Percentiles rank a stretch among this genome's conserved stretches.
These are phyloP conservation scores for Alternaria alternata DNA, from an alignment of 2,329 filamentous ascomycete genomes.

Conservation along the genomic window DNA sequence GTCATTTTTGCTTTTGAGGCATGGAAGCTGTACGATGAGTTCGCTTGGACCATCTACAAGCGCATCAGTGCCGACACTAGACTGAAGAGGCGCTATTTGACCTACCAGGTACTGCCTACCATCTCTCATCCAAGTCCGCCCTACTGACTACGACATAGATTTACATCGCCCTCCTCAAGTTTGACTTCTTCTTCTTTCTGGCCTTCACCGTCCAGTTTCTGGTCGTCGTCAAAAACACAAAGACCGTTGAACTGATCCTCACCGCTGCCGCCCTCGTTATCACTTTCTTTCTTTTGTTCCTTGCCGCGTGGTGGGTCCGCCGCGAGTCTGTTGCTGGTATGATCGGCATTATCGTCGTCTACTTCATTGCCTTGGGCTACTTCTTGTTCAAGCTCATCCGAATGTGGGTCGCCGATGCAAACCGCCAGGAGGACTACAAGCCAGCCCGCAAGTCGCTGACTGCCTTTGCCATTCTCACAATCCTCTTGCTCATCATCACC, in stretches of 20 bases:
- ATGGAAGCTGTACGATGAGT: slow-evolving; percentile 98
- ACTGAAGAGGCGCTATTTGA: slow-evolving; percentile 95
- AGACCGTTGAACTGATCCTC: slow-evolving; percentile 79
- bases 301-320: slow-evolving; percentile 84
- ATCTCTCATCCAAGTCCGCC: background rate
- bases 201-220: slow-evolving; percentile 98
- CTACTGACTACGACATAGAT: slow-evolving; percentile 66
- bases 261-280: slow-evolving; percentile 91
- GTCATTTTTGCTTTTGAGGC: slow-evolving; percentile 77
- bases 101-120: slow-evolving; percentile 78
- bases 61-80: slow-evolving; percentile 96
- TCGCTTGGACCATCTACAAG: slow-evolving; percentile 99
- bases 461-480: slow-evolving; percentile 92
- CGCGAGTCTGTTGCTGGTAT: slow-evolving; percentile 84
- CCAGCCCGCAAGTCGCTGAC: slow-evolving; percentile 87
- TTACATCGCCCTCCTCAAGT: slow-evolving; percentile 96
- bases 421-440: slow-evolving; percentile 66
- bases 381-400: slow-evolving; percentile 98
- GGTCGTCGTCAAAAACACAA: slow-evolving; percentile 78
- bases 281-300: slow-evolving; percentile 86
- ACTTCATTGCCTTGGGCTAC: slow-evolving; percentile 88
- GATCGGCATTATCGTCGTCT: slow-evolving; percentile 79
- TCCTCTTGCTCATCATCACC: slow-evolving; percentile 85
- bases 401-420: slow-evolving; percentile 76
- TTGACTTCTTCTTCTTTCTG: slow-evolving; percentile 99